A percentile compares a stretch with the other conserved stretches of the same genome.
phyloP scores from a whole-genome alignment of 1,284 basidiomycete genomes.

The Omphalotus olearius region DNA sequence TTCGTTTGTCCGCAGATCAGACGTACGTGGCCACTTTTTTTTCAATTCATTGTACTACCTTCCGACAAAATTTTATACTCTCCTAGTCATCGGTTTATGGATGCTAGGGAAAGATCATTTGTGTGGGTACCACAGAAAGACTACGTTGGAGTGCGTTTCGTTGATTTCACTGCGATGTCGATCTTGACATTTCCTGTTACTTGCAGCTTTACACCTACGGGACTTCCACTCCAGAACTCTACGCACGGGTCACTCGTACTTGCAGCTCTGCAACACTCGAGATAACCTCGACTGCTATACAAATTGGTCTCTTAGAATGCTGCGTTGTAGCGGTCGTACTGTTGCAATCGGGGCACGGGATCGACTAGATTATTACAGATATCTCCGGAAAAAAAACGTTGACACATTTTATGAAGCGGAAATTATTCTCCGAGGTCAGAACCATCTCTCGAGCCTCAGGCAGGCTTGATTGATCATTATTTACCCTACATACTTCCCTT shows the following conservation, averaged over 20 bases:
- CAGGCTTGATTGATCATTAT: too few species aligned
- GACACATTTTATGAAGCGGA: too few species aligned
- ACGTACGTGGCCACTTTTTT: conserved; percentile 15
- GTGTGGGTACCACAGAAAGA: conserved; percentile 35
- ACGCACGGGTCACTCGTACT: conserved; percentile 37
- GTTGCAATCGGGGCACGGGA: conserved; percentile 44
- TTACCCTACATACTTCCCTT: too few species aligned
- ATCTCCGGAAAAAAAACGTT: too few species aligned
- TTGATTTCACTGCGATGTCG: not conserved
- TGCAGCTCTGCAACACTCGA: conserved; percentile 37
- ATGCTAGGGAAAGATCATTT: conserved; percentile 31
- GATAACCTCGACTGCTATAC: conserved; percentile 39
- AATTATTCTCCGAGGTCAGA: too few species aligned
- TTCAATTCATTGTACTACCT: not conserved
- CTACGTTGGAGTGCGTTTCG: conserved; percentile 31
- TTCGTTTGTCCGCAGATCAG: conserved; percentile 21
- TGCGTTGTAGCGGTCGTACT: conserved; percentile 41
- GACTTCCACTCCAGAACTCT: conserved; percentile 28
- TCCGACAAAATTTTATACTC: conserved; percentile 16
- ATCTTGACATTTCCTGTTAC: conserved; percentile 7
- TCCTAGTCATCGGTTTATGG: conserved; percentile 31
- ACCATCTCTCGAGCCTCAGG: too few species aligned
- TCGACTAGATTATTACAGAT: conserved; percentile 30
- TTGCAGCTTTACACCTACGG: conserved; percentile 35
- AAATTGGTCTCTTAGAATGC: conserved; percentile 39